Evolutionary conservation across 2,329 filamentous ascomycete genomes (phyloP).

Genomic region (Gremmenia infestans): DNA sequence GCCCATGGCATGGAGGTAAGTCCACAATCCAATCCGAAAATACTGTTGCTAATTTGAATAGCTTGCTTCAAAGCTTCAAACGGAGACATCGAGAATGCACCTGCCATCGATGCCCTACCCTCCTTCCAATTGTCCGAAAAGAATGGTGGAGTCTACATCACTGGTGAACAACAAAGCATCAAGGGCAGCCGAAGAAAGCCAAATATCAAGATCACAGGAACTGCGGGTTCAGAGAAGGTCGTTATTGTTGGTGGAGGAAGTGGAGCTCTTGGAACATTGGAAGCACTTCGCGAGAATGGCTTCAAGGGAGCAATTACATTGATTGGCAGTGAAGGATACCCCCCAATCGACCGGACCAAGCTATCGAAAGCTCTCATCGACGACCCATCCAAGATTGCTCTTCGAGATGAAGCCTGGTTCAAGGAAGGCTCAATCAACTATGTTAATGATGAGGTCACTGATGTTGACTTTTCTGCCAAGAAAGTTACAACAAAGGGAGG

Average conservation of each 20-base stretch:
- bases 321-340: constrained; percentile 77
- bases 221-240: constrained; percentile 55
- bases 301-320: constrained; percentile 77
- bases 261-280: constrained; percentile 74
- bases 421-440: constrained; percentile 54
- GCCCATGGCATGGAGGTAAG: constrained; percentile 92
- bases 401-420: constrained; percentile 75
- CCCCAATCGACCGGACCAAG: constrained; percentile 90
- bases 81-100: constrained; percentile 92
- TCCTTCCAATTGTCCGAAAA: constrained; percentile 78
- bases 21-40: background rate
- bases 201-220: constrained; percentile 63
- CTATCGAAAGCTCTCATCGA: constrained; percentile 88
- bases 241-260: constrained; percentile 88
- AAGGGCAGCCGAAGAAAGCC: constrained; percentile 71
- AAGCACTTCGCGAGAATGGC: constrained; percentile 76
- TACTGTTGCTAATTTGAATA: constrained; percentile 31
- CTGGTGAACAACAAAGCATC: constrained; percentile 71
- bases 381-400: constrained; percentile 72
- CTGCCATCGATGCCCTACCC: constrained; percentile 79
- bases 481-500: constrained; percentile 70
- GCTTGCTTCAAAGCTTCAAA: constrained; percentile 89
- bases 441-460: constrained; percentile 60
- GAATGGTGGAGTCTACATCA: constrained; percentile 78
- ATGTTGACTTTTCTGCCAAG: constrained; percentile 71